phyloP scores from a whole-genome alignment of 768 basidiomycete genomes.

The Nidula microcarpa region DNA sequence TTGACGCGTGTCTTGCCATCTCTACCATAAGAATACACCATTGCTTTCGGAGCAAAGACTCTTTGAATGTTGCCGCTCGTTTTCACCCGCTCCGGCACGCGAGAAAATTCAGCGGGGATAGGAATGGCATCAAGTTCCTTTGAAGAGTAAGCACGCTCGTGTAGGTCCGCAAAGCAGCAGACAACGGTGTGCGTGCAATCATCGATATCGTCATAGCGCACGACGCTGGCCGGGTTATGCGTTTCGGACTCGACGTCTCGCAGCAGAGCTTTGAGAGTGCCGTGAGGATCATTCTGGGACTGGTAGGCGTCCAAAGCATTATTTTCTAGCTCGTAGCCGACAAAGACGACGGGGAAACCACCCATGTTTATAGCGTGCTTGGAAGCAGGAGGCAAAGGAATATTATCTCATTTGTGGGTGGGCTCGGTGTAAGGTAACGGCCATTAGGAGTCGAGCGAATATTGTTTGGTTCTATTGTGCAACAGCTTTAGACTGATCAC shows the following conservation, averaged over 20 bases:
- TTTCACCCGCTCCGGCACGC: neutral
- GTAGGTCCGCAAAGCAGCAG: neutral
- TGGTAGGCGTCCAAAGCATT: neutral
- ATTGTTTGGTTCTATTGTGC: conserved; percentile 33
- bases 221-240: neutral
- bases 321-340: neutral
- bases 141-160: neutral
- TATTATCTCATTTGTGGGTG: neutral
- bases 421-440: too few relatives aligned
- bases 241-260: neutral
- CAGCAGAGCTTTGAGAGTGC: neutral
- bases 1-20: neutral
- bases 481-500: conserved; percentile 16
- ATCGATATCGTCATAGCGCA: neutral
- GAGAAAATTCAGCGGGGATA: neutral
- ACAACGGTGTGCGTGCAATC: neutral
- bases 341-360: neutral
- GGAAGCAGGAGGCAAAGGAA: neutral
- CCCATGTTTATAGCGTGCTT: neutral
- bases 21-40: neutral
- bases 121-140: neutral
- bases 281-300: neutral
- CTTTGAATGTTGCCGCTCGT: neutral
- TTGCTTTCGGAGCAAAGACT: neutral
- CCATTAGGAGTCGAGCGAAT: neutral